Percentiles rank a stretch among this genome's conserved stretches.
These are phyloP conservation scores for Trypanosoma melophagium DNA, from an alignment of 208 protist genomes.

Conservation along the genomic window DNA sequence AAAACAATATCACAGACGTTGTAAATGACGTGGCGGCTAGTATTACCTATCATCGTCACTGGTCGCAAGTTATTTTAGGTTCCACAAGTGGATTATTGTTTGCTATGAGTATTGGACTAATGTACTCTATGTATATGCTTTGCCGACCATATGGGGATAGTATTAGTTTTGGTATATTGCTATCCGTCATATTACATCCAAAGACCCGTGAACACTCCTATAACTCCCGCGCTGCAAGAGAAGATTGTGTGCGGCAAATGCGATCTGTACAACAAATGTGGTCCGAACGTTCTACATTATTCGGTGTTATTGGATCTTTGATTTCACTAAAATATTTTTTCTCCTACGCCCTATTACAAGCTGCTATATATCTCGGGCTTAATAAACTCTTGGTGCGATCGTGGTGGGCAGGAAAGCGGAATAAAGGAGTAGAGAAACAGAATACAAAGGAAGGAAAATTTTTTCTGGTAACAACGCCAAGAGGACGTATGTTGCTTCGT, in stretches of 20 bases:
- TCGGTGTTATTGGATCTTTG: conserved; percentile 39
- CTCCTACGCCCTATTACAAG: conserved; percentile 47
- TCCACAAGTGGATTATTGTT: conserved; percentile 60
- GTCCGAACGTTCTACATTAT: conserved; percentile 31
- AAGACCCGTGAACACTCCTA: conserved; percentile 35
- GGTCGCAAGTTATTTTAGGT: conserved; percentile 48
- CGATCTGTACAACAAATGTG: conserved; percentile 30
- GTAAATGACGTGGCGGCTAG: neutral
- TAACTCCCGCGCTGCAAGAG: conserved; percentile 23
- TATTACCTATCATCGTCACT: conserved; percentile 31
- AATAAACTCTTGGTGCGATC: conserved; percentile 40
- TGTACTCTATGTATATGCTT: conserved; percentile 47
- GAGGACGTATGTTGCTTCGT: conserved; percentile 39
- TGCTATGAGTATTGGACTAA: conserved; percentile 36
- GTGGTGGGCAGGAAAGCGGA: neutral
- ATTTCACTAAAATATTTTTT: conserved; percentile 46
- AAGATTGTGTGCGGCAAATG: conserved; percentile 49
- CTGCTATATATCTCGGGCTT: conserved; percentile 54
- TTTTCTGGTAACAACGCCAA: conserved; percentile 35
- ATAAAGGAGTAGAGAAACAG: neutral
- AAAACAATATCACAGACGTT: neutral
- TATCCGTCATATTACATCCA: conserved; percentile 70
- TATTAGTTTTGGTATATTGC: conserved; percentile 49
- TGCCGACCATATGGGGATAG: conserved; percentile 54
- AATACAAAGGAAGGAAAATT: neutral